Evolutionary conservation across 148 eudicot species (phyloP), one percentile per base, ranked within the genome.

Genomic region (Agrostemma githago): DNA sequence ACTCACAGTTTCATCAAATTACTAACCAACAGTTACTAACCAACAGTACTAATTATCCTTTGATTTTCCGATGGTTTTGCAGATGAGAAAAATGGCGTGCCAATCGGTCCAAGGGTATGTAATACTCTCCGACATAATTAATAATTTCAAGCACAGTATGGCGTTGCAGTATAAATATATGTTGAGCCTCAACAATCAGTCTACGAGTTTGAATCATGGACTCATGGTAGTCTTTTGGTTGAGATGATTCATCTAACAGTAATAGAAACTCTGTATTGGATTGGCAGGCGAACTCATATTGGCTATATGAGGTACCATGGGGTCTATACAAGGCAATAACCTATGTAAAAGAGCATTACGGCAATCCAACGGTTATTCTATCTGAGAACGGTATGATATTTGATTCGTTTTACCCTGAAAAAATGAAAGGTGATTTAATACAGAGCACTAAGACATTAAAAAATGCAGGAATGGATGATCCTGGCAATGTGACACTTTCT

Each of bases 251-350:
- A 26, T 26, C 34, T 26, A 26, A 26, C 34, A 0, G 34, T 63
- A 41, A 14, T 2, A n/a, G n/a, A n/a, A 17, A 75, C 10, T 2
- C 37, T 57, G 40, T 4, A 41, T 16, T 40, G 56, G 9, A 51
- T 17, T 15, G 74, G 72, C 84, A 92, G 98, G 98, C 86, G 74
- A 66, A 90, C 67, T 93, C 98, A 0, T 20, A 82, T 44, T 90
- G 96, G 98, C 92, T 93, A 14, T 90, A 90, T 78, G 84, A 87
- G 68, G 96, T 90, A 16, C 96, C 99, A 39, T 90, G 94, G 93
- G 99, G 99, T 67, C 75, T 95, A 4, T 84, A 89, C 82, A 95
- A 92, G 83, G 90, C 94, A 4, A 76, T 92, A n/a, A 86, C 72
- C 39, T 92, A 96, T 73, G 83, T 96, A 1, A 92, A 92, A 81